Conservation (phyloP, 1,139 yeast genomes). For the Hyphopichia pseudoburtonii region DNA sequence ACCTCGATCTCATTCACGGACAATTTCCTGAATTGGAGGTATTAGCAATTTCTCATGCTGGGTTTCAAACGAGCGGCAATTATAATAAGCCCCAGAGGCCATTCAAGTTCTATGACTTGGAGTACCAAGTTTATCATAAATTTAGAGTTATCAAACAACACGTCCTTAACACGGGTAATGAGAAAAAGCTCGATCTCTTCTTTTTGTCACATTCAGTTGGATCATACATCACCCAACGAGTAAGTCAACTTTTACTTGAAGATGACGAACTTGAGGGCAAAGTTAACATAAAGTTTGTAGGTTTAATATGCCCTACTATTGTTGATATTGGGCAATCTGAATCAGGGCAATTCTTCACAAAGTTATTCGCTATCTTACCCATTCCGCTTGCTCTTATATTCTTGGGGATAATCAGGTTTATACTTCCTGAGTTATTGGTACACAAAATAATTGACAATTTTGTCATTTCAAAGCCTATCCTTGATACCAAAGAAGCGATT, state of each 20-base stretch:
- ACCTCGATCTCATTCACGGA: constrained; percentile 44
- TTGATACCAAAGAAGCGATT: constrained; percentile 13
- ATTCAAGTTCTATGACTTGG: constrained; percentile 32
- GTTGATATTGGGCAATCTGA: constrained; percentile 52
- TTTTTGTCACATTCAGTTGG: constrained; percentile 67
- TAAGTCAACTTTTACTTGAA: constrained; percentile 26
- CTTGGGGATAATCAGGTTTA: constrained; percentile 17
- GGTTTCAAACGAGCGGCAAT: constrained; percentile 38
- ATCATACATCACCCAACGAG: constrained; percentile 54
- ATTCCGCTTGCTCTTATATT: constrained; percentile 24
- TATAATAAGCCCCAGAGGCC: constrained; percentile 8
- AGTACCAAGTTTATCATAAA: constrained; percentile 56
- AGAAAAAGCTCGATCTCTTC: constrained; percentile 34
- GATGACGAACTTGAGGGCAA: constrained; percentile 19
- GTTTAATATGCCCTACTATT: constrained; percentile 65
- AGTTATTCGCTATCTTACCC: constrained; percentile 33
- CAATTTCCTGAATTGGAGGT: constrained; percentile 47
- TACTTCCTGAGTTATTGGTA: constrained; percentile 21
- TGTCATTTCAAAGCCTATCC: constrained; percentile 24
- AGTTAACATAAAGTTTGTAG: constrained; percentile 41
- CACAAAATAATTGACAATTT: constrained; percentile 20
- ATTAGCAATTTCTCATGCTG: constrained; percentile 57
- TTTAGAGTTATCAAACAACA: constrained; percentile 32
- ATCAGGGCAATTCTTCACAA: constrained; percentile 45
- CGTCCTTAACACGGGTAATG: constrained; percentile 6